phyloP scores from a whole-genome alignment of 805 yeast genomes.

The Ascoidea tarda region DNA sequence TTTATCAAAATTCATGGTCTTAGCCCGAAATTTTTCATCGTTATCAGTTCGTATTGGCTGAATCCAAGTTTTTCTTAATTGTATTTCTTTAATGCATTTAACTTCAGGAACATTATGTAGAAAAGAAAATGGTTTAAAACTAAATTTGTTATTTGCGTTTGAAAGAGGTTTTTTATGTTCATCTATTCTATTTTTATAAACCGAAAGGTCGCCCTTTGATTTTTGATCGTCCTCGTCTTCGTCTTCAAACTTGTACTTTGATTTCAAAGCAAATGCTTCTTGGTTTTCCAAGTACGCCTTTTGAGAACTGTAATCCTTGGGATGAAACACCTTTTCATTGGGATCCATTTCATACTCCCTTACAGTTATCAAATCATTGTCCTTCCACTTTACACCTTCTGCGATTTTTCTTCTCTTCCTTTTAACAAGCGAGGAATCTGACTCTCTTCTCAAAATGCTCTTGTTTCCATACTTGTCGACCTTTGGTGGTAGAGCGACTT shows the following conservation, averaged over 20 bases:
- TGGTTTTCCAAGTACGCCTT: neutral
- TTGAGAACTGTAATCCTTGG: neutral
- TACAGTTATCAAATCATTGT: slow-evolving; percentile 1
- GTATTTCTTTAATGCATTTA: too few species aligned
- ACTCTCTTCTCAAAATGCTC: slow-evolving; percentile 8
- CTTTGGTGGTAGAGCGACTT: slow-evolving; percentile 6
- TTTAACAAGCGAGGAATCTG: slow-evolving; percentile 6
- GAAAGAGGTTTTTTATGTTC: neutral
- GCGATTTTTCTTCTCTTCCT: slow-evolving; percentile 9
- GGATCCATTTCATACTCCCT: slow-evolving; percentile 9
- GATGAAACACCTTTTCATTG: slow-evolving; percentile 1
- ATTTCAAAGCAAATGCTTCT: neutral
- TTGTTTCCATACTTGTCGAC: slow-evolving; percentile 4
- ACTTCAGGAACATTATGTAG: too few species aligned
- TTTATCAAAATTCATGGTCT: too few species aligned
- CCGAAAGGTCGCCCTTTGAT: neutral
- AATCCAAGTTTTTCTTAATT: too few species aligned
- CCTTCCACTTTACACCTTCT: slow-evolving; percentile 5
- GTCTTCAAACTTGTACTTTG: neutral
- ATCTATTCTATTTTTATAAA: neutral
- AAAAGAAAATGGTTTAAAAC: too few species aligned
- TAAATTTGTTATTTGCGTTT: too few species aligned
- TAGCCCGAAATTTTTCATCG: too few species aligned
- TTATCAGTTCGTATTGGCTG: too few species aligned
- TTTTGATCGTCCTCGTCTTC: neutral